phyloP scores from a whole-genome alignment of 1,139 yeast species.

The Hyphopichia wangnamkhiaoensis region DNA sequence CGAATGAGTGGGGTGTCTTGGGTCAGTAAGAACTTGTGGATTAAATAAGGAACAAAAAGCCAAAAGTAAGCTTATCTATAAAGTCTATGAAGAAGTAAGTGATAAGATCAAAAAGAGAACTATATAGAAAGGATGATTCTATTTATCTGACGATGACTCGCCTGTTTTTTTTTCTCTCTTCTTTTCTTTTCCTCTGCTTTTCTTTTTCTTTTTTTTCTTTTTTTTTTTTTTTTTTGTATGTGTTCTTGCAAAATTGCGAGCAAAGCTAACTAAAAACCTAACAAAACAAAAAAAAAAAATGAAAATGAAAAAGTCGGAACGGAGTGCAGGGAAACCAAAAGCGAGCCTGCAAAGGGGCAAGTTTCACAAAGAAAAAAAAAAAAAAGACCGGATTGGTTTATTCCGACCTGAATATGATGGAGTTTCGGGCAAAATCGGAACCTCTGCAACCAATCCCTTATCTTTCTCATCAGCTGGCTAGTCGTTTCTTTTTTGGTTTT shows the following conservation, averaged over 20 bases:
- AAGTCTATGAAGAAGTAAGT: not conserved
- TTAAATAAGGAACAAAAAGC: too few species aligned
- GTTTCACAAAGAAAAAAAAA: too few species aligned
- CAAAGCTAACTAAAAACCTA: not conserved
- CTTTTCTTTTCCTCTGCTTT: not conserved
- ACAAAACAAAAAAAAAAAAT: not conserved
- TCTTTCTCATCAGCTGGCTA: slow-evolving; percentile 1
- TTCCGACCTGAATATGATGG: not conserved
- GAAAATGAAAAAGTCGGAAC: slow-evolving; percentile 2
- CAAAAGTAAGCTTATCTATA: not conserved
- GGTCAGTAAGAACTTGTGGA: not conserved
- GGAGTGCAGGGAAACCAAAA: too few species aligned
- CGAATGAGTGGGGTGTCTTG: not conserved
- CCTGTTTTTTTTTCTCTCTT: not conserved
- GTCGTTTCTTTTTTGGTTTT: not conserved
- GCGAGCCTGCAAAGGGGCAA: too few species aligned
- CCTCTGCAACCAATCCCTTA: slow-evolving; percentile 3
- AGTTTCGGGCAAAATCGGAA: slow-evolving; percentile 1
- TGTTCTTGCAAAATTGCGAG: not conserved
- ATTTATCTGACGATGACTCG: not conserved
- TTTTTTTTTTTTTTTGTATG: slow-evolving; percentile 1
- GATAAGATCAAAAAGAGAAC: too few species aligned
- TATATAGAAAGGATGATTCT: not conserved
- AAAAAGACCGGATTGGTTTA: slow-evolving; percentile 1
- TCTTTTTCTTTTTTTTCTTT: not conserved